These are phyloP conservation scores for Danielia reshetovae DNA, from an alignment of 805 yeast species.

Conservation along the genomic window DNA sequence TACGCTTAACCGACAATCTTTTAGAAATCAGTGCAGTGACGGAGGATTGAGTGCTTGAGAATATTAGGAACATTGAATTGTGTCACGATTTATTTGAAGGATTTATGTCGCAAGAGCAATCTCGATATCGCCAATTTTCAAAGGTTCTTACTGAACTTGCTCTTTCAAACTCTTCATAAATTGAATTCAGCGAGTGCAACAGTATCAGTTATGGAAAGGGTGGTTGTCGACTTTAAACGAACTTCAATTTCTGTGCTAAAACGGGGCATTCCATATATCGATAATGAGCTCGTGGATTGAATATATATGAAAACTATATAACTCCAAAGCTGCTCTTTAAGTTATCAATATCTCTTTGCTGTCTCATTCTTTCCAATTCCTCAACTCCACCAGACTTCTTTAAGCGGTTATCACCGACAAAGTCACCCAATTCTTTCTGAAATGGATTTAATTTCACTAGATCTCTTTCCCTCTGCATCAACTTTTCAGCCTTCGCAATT, in stretches of 20 bases:
- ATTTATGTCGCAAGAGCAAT: no score
- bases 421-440: constrained; percentile 79
- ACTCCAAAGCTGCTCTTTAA: constrained; percentile 48
- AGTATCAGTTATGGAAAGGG: neutral
- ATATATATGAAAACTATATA: constrained; percentile 13
- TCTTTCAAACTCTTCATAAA: neutral
- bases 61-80: constrained; percentile 8
- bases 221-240: neutral
- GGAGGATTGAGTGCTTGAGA: constrained; percentile 10
- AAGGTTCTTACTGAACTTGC: neutral
- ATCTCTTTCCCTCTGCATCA: constrained; percentile 68
- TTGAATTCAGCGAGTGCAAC: neutral
- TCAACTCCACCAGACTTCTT: constrained; percentile 87
- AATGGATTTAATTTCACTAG: constrained; percentile 58
- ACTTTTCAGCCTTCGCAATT: constrained; percentile 77
- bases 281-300: neutral
- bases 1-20: constrained; percentile 17
- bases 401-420: constrained; percentile 73
- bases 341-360: constrained; percentile 66
- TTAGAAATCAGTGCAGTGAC: constrained; percentile 16
- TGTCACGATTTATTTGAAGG: no score
- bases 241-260: no score
- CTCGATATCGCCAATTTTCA: neutral
- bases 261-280: no score
- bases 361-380: constrained; percentile 71